Evolutionary conservation across 306 rosid genomes (phyloP).

Genomic region (Ziziphus jujuba): DNA sequence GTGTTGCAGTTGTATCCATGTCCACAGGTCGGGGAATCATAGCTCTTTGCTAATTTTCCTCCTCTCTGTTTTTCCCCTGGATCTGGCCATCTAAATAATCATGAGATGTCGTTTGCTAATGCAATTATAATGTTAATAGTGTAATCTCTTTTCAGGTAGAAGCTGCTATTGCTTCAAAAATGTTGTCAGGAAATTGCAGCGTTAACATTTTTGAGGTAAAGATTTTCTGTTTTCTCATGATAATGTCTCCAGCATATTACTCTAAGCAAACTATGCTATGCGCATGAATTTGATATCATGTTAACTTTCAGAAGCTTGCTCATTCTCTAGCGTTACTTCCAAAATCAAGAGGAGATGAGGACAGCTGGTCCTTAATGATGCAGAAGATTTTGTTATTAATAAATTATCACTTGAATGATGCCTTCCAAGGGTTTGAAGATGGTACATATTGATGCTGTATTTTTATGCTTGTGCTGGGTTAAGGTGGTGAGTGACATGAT

Average conservation of each 20-base stretch:
- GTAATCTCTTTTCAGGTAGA: constrained; percentile 58
- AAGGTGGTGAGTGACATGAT: constrained; percentile 21
- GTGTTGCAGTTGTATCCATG: too few relatives aligned
- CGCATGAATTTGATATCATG: constrained; percentile 10
- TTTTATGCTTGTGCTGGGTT: constrained; percentile 13
- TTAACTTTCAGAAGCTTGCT: constrained; percentile 71
- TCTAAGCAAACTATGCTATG: constrained; percentile 11
- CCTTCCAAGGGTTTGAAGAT: constrained; percentile 83
- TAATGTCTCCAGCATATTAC: constrained; percentile 9
- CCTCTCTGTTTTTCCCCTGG: too few relatives aligned
- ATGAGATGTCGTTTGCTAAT: background rate
- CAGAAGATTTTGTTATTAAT: constrained; percentile 64
- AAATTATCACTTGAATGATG: constrained; percentile 55
- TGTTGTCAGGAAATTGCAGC: constrained; percentile 64
- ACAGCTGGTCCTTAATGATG: constrained; percentile 77
- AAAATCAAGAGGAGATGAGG: constrained; percentile 79
- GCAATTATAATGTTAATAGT: constrained; percentile 9
- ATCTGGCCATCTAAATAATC: too few relatives aligned
- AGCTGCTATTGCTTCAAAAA: constrained; percentile 61
- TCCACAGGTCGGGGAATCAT: too few relatives aligned
- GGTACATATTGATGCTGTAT: constrained; percentile 43
- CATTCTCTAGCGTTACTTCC: constrained; percentile 80
- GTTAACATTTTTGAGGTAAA: constrained; percentile 64
- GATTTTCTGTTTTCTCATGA: constrained; percentile 26
- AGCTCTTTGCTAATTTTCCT: too few relatives aligned